Percentiles rank a stretch among this genome's conserved stretches.
These are phyloP conservation scores for Fusarium sororula DNA, from an alignment of 2,329 filamentous ascomycete genomes.

Conservation along the genomic window DNA sequence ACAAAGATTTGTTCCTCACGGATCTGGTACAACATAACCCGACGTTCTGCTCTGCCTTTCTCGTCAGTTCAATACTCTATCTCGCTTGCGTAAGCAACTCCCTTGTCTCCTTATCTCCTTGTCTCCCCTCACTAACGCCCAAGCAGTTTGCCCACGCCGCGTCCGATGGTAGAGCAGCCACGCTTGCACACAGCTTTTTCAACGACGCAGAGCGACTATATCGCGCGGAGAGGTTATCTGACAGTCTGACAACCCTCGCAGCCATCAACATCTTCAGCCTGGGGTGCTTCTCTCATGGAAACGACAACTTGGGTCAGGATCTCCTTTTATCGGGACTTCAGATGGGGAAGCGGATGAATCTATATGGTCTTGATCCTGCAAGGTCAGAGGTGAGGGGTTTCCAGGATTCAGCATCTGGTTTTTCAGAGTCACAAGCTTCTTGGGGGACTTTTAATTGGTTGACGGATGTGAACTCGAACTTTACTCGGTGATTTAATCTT, in stretches of 20 bases:
- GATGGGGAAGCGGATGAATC: background rate
- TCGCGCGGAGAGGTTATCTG: background rate
- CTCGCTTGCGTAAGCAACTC: background rate
- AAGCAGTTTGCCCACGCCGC: background rate
- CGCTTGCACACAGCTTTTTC: background rate
- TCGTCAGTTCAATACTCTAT: background rate
- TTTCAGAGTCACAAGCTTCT: fast-evolving
- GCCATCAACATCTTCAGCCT: background rate
- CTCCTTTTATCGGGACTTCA: background rate
- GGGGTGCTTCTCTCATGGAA: background rate
- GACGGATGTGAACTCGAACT: background rate
- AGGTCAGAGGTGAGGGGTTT: background rate
- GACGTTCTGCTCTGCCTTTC: background rate
- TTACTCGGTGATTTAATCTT: background rate
- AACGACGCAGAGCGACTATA: background rate
- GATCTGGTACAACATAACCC: background rate
- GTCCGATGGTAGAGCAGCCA: background rate
- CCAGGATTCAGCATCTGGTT: fast-evolving
- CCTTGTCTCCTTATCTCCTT: fast-evolving
- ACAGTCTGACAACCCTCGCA: background rate
- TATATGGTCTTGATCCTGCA: background rate
- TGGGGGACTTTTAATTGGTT: background rate
- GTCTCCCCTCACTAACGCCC: fast-evolving
- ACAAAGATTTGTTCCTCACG: background rate
- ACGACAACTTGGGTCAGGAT: background rate